A percentile compares a stretch with the other conserved stretches of the same genome.
Evolutionary conservation across 805 yeast species (phyloP).

Genomic region (Sporopachydermia lactativora): DNA sequence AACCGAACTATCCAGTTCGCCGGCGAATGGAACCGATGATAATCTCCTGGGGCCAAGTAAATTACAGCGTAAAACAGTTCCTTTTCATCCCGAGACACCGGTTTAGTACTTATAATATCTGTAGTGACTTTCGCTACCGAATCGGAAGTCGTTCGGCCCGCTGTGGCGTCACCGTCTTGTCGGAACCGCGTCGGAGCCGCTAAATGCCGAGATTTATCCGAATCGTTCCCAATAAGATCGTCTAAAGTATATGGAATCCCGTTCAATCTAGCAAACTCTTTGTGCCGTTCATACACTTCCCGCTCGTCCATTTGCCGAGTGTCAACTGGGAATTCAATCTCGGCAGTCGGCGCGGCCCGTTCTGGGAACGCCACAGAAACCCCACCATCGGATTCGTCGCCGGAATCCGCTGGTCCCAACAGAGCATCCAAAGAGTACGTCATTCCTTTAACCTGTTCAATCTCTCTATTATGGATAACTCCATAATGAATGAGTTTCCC

Average conservation of each 20-base stretch:
- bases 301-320: conserved; percentile 9
- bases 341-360: not conserved
- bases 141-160: not conserved
- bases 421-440: conserved; percentile 82
- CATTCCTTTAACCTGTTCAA: conserved; percentile 95
- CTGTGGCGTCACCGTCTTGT: conserved; percentile 58
- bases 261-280: conserved; percentile 64
- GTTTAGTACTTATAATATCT: not conserved
- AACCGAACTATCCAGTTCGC: conserved; percentile 88
- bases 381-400: no score
- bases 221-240: conserved; percentile 48
- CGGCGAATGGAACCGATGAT: conserved; percentile 95
- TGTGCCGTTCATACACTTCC: conserved; percentile 35
- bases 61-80: conserved; percentile 79
- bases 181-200: conserved; percentile 33
- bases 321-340: not conserved
- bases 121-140: not conserved
- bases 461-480: conserved; percentile 62
- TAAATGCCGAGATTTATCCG: conserved; percentile 27
- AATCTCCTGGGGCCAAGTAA: conserved; percentile 95
- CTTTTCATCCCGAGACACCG: conserved; percentile 24
- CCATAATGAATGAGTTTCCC: conserved; percentile 86
- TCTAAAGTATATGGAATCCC: conserved; percentile 61
- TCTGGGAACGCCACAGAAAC: not conserved
- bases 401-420: conserved; percentile 34